A percentile compares a stretch with the other conserved stretches of the same genome.
Evolutionary conservation across 768 basidiomycete genomes (phyloP).

Genomic region (Mycena crocata): DNA sequence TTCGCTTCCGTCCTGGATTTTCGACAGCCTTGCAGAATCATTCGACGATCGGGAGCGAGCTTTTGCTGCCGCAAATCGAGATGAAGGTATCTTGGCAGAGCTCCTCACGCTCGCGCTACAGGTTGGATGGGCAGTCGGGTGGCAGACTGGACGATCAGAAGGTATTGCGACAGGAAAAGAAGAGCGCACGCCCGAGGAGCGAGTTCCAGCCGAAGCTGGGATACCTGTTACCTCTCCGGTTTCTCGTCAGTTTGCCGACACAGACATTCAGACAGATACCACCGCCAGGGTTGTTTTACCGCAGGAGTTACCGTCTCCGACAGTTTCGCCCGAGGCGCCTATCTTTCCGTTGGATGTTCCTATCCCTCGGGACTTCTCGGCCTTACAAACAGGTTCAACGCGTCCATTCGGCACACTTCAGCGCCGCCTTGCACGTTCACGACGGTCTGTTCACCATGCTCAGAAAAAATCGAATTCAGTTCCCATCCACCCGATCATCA

Average conservation of each 20-base stretch:
- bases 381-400: not conserved
- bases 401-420: constrained; percentile 1
- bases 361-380: not conserved
- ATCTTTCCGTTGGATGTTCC: not conserved
- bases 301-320: not conserved
- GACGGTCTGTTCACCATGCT: not conserved
- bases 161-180: too few species aligned
- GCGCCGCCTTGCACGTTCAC: constrained; percentile 1
- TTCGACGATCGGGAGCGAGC: too few species aligned
- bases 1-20: too few species aligned
- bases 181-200: too few species aligned
- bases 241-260: not conserved
- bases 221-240: too few species aligned
- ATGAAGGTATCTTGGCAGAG: too few species aligned
- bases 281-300: not conserved
- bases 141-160: too few species aligned
- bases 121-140: too few species aligned
- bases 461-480: not conserved
- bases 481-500: not conserved
- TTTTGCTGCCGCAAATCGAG: too few species aligned
- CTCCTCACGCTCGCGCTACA: too few species aligned
- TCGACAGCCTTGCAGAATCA: too few species aligned
- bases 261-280: not conserved
- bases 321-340: not conserved
- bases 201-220: too few species aligned